Conservation (phyloP, 208 protist species). For the Crithidia expoeki region DNA sequence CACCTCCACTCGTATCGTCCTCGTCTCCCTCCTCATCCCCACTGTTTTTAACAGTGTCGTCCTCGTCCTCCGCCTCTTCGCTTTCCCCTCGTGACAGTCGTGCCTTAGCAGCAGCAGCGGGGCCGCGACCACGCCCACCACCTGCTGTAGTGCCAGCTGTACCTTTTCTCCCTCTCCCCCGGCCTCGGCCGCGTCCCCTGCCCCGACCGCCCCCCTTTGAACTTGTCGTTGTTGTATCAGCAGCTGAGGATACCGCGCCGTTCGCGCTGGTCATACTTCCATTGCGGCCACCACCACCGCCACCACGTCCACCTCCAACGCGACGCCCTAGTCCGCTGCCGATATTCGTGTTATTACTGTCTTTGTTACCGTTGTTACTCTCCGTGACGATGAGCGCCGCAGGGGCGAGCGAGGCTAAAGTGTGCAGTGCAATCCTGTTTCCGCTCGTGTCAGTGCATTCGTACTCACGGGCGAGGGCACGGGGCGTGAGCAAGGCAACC, state of each 20-base stretch:
- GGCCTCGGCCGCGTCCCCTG: background rate
- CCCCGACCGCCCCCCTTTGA: background rate
- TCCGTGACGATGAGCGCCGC: slow-evolving; percentile 15
- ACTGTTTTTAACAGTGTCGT: too few species aligned
- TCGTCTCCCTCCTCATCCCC: background rate
- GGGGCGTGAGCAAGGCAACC: slow-evolving; percentile 3
- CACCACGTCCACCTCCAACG: background rate
- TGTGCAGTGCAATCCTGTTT: slow-evolving; percentile 8
- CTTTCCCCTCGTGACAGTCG: slow-evolving; percentile 1
- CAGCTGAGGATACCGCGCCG: too few species aligned
- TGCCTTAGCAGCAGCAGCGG: slow-evolving; percentile 2
- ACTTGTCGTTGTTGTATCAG: too few species aligned
- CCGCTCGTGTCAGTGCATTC: slow-evolving; percentile 24
- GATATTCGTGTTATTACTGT: background rate
- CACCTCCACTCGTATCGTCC: background rate
- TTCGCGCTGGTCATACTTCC: too few species aligned
- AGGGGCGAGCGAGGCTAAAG: slow-evolving; percentile 13
- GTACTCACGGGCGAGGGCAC: slow-evolving; percentile 14
- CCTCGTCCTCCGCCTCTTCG: slow-evolving; percentile 2
- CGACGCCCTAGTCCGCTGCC: background rate
- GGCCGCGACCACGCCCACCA: slow-evolving; percentile 13
- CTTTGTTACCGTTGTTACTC: background rate
- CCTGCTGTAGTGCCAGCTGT: background rate
- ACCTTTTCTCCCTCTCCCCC: background rate
- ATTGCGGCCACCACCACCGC: too few species aligned